Evolutionary conservation across 345 rosid genomes (phyloP), one percentile per base, ranked within the genome.

Genomic region (Noccaea bulbosa): DNA sequence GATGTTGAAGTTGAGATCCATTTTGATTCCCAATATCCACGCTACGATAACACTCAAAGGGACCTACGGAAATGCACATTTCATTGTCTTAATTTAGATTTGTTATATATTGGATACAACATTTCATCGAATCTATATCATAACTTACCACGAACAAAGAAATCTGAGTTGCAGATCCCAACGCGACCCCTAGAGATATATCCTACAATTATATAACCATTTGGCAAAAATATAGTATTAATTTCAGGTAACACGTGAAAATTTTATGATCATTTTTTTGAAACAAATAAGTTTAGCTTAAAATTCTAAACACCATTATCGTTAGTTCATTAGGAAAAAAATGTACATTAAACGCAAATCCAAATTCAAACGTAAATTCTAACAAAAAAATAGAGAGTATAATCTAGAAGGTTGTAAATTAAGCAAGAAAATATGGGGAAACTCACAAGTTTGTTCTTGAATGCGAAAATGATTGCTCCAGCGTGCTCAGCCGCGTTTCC

Each of bases 401-500:
- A 54, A 43, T 30, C 15, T 33, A 38, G 11, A 71, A 40, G 16
- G 35, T 37, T 52, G 15, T 51, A 45, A 63, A 30, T 6, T 44
- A 56, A 8, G 4, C 14, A 57, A 50, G 32, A 22, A 20, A 4
- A 35, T 37, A 15, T 2, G 5, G 5, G 8, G 15, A 35, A 54
- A 56, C 90, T 81, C 62, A 88, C 98, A 62, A 89, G 47, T 80
- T 93, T 91, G 87, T 93, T 87, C 75, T 91, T 93, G 70, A 87
- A 93, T 5, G 98, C 98, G 68, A 93, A 93, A 30, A 91, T 87
- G 83, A 93, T 56, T 7, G 98, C 98, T 49, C 97, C 94, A 12
- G 96, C 98, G 44, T 93, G 98, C 76, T 91, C 96, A 5, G 97
- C 92, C 4, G 98, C 98, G 44, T 93, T 93, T 75, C 98, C 96